Evolutionary conservation across 768 basidiomycete genomes (phyloP), one percentile per base, ranked within the genome.

Genomic region (Leccinum subgranulosum): DNA sequence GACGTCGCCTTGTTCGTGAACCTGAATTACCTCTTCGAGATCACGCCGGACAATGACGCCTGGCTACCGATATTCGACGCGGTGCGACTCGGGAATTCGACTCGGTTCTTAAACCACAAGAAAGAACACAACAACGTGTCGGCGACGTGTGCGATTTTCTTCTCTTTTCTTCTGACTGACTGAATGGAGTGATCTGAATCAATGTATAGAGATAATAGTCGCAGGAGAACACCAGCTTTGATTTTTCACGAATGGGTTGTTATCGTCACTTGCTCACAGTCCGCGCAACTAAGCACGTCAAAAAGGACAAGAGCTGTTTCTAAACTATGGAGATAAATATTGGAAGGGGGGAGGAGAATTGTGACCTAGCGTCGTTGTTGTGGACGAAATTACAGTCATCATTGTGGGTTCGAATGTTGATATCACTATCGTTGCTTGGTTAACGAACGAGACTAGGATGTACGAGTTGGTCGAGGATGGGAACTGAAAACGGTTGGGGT

Each of bases 81-180:
- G 21, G 73, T 72, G n/a, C 55, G 62, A 10, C 56, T 75, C 11
- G 79, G 81, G 0, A 81, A 83, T 65, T 67, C 74, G 45, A 79
- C 75, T 0, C 69, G 81, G 31, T 82, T 74, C 54, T 58, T 82
- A 2, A 82, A 82, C 59, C 76, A 79, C 53, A 47, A 25, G 1
- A 47, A 50, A 4, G 17, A 47, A 14, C 64, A 43, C 3, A 2
- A 0, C 15, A 65, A 68, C 51, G 65, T 69, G n/a, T 52, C 48
- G 9, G 72, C 74, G 54, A 56, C 0, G 2, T 8, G 76, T 77
- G 55, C 60, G 70, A 3, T 25, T 46, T 17, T 4, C 3, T 17
- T 6, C 28, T 29, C 9, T 9, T 8, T 8, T 29, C 28, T 10
- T 17, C 7, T 17, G 34, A 36, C 15, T 17, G 34, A 7, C 12